Evolutionary conservation across 768 basidiomycete genomes (phyloP).

Genomic region (Phylloporus rhodoxanthus): DNA sequence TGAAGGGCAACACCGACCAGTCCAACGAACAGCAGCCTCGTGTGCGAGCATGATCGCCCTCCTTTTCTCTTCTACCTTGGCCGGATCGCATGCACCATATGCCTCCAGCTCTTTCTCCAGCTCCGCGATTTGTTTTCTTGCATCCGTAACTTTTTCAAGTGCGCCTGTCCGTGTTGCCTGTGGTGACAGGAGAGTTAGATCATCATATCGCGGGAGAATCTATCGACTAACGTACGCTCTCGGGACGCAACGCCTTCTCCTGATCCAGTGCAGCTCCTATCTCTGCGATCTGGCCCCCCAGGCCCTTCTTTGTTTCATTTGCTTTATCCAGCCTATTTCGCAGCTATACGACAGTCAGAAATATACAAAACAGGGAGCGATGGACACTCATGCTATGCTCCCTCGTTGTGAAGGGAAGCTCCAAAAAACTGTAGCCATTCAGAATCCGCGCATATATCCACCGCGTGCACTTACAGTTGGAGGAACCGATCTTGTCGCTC

Average conservation of each 20-base stretch:
- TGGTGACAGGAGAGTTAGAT: neutral
- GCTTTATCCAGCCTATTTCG: slow-evolving; percentile 49
- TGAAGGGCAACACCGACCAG: slow-evolving; percentile 50
- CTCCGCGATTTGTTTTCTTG: slow-evolving; percentile 43
- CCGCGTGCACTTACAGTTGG: slow-evolving; percentile 63
- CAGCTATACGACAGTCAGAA: slow-evolving; percentile 35
- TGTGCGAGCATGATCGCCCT: slow-evolving; percentile 70
- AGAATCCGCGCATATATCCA: slow-evolving; percentile 21
- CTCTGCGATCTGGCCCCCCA: slow-evolving; percentile 47
- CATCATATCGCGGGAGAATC: neutral
- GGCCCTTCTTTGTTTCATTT: slow-evolving; percentile 39
- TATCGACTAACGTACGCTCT: slow-evolving; percentile 41
- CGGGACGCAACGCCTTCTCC: slow-evolving; percentile 50
- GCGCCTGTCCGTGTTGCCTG: slow-evolving; percentile 55
- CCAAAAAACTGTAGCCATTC: slow-evolving; percentile 70
- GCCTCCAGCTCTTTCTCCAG: slow-evolving; percentile 66
- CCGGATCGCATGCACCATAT: slow-evolving; percentile 83
- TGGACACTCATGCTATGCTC: slow-evolving; percentile 47
- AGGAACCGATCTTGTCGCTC: slow-evolving; percentile 89
- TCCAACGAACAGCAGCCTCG: slow-evolving; percentile 83
- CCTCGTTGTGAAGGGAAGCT: slow-evolving; percentile 90
- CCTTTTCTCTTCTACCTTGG: slow-evolving; percentile 70
- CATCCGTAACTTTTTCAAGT: slow-evolving; percentile 43
- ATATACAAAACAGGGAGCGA: neutral
- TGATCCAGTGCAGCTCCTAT: slow-evolving; percentile 40